Evolutionary conservation across 352 stramenopile genomes (phyloP).

Genomic region (Sclerospora graminicola): DNA sequence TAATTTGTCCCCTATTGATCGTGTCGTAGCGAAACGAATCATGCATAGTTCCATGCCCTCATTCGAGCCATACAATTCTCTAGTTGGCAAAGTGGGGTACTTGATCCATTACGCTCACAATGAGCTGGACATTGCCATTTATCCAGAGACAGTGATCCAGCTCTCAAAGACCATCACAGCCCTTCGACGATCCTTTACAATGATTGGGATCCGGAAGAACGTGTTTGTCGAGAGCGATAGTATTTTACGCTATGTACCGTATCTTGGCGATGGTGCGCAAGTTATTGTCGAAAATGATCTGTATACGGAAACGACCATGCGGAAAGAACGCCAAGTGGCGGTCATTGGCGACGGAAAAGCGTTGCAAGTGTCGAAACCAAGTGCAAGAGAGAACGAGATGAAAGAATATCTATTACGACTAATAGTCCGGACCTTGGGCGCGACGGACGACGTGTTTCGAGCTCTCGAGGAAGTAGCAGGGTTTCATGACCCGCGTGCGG

Average conservation of each 20-base stretch:
- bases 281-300: conserved; percentile 51
- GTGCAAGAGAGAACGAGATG: conserved; percentile 43
- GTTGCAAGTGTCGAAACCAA: conserved; percentile 24
- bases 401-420: conserved; percentile 50
- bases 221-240: conserved; percentile 72
- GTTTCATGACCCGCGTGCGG: conserved; percentile 27
- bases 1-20: conserved; percentile 24
- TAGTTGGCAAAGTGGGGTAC: conserved; percentile 34
- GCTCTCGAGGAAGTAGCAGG: conserved; percentile 22
- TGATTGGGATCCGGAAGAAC: conserved; percentile 64
- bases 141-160: conserved; percentile 47
- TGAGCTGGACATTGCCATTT: conserved; percentile 12
- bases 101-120: conserved; percentile 14
- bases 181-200: conserved; percentile 46
- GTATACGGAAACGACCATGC: conserved; percentile 50
- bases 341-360: conserved; percentile 28
- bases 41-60: conserved; percentile 8
- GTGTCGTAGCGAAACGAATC: conserved; percentile 16
- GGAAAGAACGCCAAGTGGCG: conserved; percentile 35
- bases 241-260: conserved; percentile 81
- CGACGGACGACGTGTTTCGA: conserved; percentile 34
- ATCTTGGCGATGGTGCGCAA: conserved; percentile 68
- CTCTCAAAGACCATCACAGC: conserved; percentile 32
- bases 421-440: conserved; percentile 35
- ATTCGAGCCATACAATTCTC: conserved; percentile 16